Evolutionary conservation across 805 yeast species (phyloP), one percentile per base, ranked within the genome.

Genomic region (Candida ficus): DNA sequence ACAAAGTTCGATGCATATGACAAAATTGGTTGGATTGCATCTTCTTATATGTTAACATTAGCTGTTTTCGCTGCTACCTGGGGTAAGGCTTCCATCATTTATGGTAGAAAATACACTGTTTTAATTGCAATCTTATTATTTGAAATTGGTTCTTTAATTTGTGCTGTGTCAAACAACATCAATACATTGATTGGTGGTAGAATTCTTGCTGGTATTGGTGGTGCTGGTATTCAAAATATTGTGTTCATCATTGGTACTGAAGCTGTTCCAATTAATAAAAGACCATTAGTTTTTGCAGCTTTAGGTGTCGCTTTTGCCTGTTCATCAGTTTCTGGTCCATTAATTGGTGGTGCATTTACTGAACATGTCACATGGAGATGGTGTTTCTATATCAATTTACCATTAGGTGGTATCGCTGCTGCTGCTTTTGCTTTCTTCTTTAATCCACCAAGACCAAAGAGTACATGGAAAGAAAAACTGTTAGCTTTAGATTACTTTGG

Each of bases 311-410:
- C 62, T 2, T 77, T 70, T 50, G 71, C 75, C 0, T 59, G 73
- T 2, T 72, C 82, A 0, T 64, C 75, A 7, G 78, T 75, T 8
- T 47, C 68, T 18, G 88, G 88, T 1, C 88, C 89, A 0, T 62
- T 79, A 29, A 54, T 81, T 19, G 88, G 87, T 12, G 88, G 88
- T 23, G 80, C 78, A 0, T 73, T 83, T 42, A 69, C 84, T 2
- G 60, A 75, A 3, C 62, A 71, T 38, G 76, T 70, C 5, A 62
- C 75, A n/a, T 83, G 89, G 89, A 66, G 89, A 52, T 81, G 89
- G 87, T 77, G 86, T 51, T 83, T 81, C 55, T 83, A 76, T 60
- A 67, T 83, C 46, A 83, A 82, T 57, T 57, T 83, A 28, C 86
- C 88, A 3, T 58, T 80, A 27, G 84, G 85, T 14, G 87, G 82